Conservation (phyloP, 2,329 filamentous ascomycete genomes). For the Malbranchea cinnamomea region DNA sequence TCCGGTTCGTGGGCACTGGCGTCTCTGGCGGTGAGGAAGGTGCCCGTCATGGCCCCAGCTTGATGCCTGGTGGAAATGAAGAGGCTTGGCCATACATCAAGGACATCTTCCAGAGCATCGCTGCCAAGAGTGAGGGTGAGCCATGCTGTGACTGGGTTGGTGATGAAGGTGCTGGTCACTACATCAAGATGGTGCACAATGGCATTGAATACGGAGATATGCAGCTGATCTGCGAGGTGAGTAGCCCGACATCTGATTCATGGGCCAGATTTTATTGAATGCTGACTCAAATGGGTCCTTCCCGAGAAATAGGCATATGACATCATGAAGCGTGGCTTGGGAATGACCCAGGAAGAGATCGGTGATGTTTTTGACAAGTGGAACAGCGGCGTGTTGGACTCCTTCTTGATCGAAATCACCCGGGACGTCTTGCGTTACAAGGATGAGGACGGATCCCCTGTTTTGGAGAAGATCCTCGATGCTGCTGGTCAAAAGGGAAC, state of each 20-base stretch:
- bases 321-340: constrained; percentile 97
- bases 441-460: constrained; percentile 76
- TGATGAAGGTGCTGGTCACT: constrained; percentile 98
- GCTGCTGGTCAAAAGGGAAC: constrained; percentile 98
- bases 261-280: too few species aligned
- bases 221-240: constrained; percentile 97
- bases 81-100: constrained; percentile 97
- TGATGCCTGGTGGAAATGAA: constrained; percentile 99
- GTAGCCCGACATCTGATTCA: too few species aligned
- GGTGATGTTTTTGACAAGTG: constrained; percentile 87
- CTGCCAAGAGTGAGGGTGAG: constrained; percentile 94
- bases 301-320: constrained; percentile 64
- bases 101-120: constrained; percentile 95
- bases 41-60: constrained; percentile 88
- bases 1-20: constrained; percentile 91
- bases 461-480: constrained; percentile 98
- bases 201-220: constrained; percentile 99
- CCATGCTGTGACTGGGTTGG: constrained; percentile 99
- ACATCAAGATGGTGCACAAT: constrained; percentile 99
- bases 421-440: constrained; percentile 98
- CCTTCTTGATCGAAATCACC: constrained; percentile 98
- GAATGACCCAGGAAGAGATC: constrained; percentile 82
- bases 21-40: constrained; percentile 99
- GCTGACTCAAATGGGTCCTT: neutral
- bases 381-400: constrained; percentile 98